phyloP scores from a whole-genome alignment of 352 stramenopile genomes.

The Thalassiosira livingstoniorum region DNA sequence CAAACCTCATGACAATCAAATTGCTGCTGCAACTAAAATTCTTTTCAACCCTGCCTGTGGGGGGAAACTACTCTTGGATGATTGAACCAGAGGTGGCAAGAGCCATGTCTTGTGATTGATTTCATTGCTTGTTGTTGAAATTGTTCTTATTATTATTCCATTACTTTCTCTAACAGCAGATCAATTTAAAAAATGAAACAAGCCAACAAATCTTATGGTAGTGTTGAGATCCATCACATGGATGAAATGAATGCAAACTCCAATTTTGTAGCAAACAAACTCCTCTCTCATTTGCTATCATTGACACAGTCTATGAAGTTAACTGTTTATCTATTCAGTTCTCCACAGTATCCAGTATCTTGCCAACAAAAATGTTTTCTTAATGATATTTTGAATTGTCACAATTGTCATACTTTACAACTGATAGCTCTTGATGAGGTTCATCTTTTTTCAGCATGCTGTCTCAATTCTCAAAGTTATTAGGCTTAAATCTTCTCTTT shows the following conservation, averaged over 20 bases:
- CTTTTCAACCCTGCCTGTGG: background rate
- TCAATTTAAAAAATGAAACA: too few species aligned
- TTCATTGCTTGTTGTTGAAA: background rate
- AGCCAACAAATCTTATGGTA: too few species aligned
- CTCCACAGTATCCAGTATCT: slow-evolving; percentile 35
- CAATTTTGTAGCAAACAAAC: background rate
- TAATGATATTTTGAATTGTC: background rate
- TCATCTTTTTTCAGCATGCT: too few species aligned
- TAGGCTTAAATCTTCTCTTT: background rate
- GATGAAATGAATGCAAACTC: background rate
- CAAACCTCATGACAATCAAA: background rate
- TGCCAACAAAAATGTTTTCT: background rate
- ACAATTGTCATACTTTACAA: background rate
- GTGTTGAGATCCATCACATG: slow-evolving; percentile 17
- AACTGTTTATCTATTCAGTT: slow-evolving; percentile 9
- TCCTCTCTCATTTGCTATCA: slow-evolving; percentile 10
- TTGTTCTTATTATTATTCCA: too few species aligned
- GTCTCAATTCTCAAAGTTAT: slow-evolving; percentile 18
- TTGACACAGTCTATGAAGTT: background rate
- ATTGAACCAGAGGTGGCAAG: slow-evolving; percentile 19
- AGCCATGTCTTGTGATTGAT: slow-evolving; percentile 4
- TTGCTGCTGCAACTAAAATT: background rate
- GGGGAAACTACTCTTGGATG: slow-evolving; percentile 7
- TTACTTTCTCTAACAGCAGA: too few species aligned
- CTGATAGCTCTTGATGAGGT: too few species aligned